Conservation (phyloP, 2,329 filamentous ascomycete genomes). For the Exophiala viscosa region DNA sequence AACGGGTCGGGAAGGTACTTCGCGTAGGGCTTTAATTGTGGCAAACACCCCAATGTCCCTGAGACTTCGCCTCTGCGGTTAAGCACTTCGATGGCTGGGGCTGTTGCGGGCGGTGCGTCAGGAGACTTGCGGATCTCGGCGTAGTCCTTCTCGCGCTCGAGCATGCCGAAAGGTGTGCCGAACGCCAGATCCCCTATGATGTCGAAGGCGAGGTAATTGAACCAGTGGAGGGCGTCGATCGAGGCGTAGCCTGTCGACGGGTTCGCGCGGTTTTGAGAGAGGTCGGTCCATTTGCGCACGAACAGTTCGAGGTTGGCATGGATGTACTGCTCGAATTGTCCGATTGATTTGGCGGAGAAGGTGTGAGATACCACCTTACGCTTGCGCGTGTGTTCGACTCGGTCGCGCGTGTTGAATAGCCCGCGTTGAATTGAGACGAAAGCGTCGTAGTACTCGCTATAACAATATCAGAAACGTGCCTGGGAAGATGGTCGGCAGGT, state of each 20-base stretch:
- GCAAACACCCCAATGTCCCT: conserved; percentile 70
- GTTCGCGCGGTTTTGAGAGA: conserved; percentile 47
- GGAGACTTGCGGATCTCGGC: conserved; percentile 67
- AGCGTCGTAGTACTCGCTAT: conserved; percentile 80
- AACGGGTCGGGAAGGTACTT: conserved; percentile 77
- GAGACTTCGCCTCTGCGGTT: conserved; percentile 86
- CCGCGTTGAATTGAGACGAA: conserved; percentile 84
- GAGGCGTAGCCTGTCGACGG: conserved; percentile 55
- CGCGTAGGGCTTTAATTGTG: conserved; percentile 72
- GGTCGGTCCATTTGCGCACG: conserved; percentile 66
- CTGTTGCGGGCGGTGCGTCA: conserved; percentile 61
- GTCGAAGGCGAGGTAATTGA: conserved; percentile 64
- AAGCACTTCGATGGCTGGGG: conserved; percentile 78
- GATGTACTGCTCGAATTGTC: conserved; percentile 86
- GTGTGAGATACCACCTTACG: conserved; percentile 84
- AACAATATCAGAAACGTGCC: not conserved
- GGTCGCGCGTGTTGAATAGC: conserved; percentile 83
- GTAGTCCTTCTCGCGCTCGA: conserved; percentile 69
- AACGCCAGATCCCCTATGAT: conserved; percentile 64
- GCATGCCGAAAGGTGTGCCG: conserved; percentile 78
- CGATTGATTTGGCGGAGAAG: conserved; percentile 75
- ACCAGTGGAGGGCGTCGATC: conserved; percentile 75
- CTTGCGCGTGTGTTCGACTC: conserved; percentile 79
- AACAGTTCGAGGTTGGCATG: conserved; percentile 73
- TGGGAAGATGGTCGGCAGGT: not conserved